Evolutionary conservation across 257 asterid genomes (phyloP), one percentile per base, ranked within the genome.

Genomic region (Solanum lycopersicoides): DNA sequence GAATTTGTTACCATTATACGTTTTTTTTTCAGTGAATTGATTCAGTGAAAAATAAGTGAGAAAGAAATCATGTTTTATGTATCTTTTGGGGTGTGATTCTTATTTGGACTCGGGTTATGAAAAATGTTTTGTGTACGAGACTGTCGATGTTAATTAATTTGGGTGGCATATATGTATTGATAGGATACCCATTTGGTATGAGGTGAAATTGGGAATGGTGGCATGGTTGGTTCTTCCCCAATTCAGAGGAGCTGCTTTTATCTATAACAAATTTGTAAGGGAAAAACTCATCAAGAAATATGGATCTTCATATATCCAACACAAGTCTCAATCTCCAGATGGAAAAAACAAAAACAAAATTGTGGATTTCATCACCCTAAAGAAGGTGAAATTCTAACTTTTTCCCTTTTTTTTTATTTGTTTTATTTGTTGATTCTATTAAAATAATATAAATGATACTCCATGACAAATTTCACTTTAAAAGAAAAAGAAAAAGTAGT

Each of bases 211-310:
- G 32, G 95, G 85, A 9, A 88, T 95, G 68, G 92, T 95, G 86
- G 94, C 93, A 12, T 96, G 99, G 99, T 66, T 96, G 90, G 97
- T 95, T 34, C 87, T 96, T 12, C 99, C 99, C 5, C 98, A 93
- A 34, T 92, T 94, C 87, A 91, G 94, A 65, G 99, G 98, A 14
- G 95, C 98, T 28, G 95, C 99, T 65, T 96, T 92, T 41, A 91
- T 96, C 14, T 96, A 96, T 42, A 93, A 92, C 39, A 95, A 93
- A 80, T 83, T 92, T 71, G 98, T 95, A 13, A 93, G 98, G 68
- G 95, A 96, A 47, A 94, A 91, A 9, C 0, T 95, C 1, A 89
- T 95, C 65, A 94, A 93, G 65, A 92, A 47, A 90, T 93, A 93
- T 86, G 96, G 95, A 21, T 86, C 82, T 6, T 21, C 88, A 6